Evolutionary conservation across 345 rosid genomes (phyloP).

Genomic region (Euphorbia lathyris): DNA sequence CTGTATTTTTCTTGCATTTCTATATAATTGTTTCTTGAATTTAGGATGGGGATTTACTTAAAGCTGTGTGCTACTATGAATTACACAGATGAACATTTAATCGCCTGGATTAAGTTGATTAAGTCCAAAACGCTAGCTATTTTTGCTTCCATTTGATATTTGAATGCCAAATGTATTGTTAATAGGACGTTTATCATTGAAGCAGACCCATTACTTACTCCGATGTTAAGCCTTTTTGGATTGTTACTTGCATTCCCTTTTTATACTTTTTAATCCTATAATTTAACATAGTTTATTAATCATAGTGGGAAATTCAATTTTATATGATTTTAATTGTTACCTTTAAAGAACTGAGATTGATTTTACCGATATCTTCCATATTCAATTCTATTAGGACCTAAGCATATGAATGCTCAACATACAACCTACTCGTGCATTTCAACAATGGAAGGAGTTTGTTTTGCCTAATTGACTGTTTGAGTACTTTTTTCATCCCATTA

Average conservation of each 20-base stretch:
- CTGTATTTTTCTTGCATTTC: neutral
- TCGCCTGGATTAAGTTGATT: slow-evolving; percentile 1
- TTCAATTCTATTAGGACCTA: neutral
- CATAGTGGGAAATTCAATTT: neutral
- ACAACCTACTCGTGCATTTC: neutral
- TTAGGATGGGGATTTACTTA: neutral
- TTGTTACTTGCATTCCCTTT: neutral
- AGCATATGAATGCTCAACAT: neutral
- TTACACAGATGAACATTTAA: neutral
- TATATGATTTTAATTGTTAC: neutral
- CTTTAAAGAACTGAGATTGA: neutral
- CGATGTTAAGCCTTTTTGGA: neutral
- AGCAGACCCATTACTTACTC: neutral
- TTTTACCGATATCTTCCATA: neutral
- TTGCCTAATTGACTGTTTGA: neutral
- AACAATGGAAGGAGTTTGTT: neutral
- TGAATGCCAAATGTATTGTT: neutral
- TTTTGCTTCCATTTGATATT: neutral
- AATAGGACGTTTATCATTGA: neutral
- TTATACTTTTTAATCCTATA: neutral
- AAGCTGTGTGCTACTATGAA: neutral
- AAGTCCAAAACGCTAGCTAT: slow-evolving; percentile 2
- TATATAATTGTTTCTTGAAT: neutral
- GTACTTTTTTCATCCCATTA: neutral
- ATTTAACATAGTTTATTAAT: neutral